These are phyloP conservation scores for Simmondsia chinensis DNA, from an alignment of 148 eudicot species.

Conservation along the genomic window DNA sequence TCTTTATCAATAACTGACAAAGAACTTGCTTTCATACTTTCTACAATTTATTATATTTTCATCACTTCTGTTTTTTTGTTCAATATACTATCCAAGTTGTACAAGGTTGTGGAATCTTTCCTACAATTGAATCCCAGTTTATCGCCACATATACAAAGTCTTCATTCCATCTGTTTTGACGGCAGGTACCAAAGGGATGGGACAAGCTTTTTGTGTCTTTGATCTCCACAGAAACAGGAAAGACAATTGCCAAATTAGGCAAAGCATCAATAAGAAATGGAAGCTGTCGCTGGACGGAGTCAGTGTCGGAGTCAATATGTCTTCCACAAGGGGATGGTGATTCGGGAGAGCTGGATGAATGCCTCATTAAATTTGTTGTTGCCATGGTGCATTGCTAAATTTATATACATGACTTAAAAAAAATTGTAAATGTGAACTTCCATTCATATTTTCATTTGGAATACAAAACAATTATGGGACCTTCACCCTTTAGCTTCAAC, in stretches of 20 bases:
- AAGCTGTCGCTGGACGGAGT: constrained; percentile 61
- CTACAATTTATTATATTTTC: too few species aligned
- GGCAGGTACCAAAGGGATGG: constrained; percentile 86
- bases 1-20: too few species aligned
- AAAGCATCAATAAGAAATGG: constrained; percentile 53
- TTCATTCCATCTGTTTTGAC: neutral
- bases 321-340: constrained; percentile 31
- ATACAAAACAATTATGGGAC: too few species aligned
- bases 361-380: constrained; percentile 44
- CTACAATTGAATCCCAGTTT: neutral
- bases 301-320: constrained; percentile 38
- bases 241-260: constrained; percentile 39
- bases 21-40: too few species aligned
- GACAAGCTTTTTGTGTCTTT: constrained; percentile 55
- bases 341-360: constrained; percentile 27
- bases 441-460: too few species aligned
- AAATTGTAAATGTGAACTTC: too few species aligned
- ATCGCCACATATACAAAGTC: neutral
- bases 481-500: too few species aligned
- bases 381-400: constrained; percentile 34
- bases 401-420: neutral
- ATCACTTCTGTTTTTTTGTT: too few species aligned
- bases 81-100: neutral
- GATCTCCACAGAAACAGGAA: constrained; percentile 53
- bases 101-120: neutral